Evolutionary conservation across 2,329 filamentous ascomycete species (phyloP), one percentile per base, ranked within the genome.

Genomic region (Hymenoscyphus fructigenus): DNA sequence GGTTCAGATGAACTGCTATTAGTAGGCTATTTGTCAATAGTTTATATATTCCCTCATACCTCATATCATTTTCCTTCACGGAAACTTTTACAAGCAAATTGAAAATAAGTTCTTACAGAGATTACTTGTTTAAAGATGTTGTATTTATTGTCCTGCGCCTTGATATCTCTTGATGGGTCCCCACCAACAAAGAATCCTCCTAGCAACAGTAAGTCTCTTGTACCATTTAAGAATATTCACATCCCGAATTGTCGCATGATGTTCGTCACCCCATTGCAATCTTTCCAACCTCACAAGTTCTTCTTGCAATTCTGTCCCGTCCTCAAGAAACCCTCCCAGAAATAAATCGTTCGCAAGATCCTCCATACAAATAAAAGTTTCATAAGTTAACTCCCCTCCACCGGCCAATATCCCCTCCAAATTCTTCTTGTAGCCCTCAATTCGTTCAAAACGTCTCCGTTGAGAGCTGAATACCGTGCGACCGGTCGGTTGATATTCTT

Each of bases 331-430:
- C n/a, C 60, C 64, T 55, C 50, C 57, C 2, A 36, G 10, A 28
- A 56, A 63, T 20, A 63, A 66, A 26, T 63, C 64, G n/a, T 28
- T 5, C 6, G 64, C 60, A 29, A 66, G 60, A 12, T 44, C 23
- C 34, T 41, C 57, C 57, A 60, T 59, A 34, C 57, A 63, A 2
- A 3, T 6, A 28, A 66, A 23, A 5, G 57, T 57, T 20, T 12
- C 36, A 12, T 28, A 17, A 28, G 3, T 60, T 9, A 60, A 4
- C 15, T 60, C 58, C 6, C 20, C 38, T 17, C 17, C 36, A 17
- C 17, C 47, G 17, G 12, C n/a, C 23, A 26, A 36, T 5, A 15
- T 7, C 14, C 3, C 7, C 34, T 3, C 23, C n/a, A 17, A 59
- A n/a, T 5, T 23, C 34, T 59, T 23, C n/a, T 44, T 36, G 9